These are phyloP conservation scores for Astragalus glycyphyllos DNA, from an alignment of 306 rosid species.

Conservation along the genomic window DNA sequence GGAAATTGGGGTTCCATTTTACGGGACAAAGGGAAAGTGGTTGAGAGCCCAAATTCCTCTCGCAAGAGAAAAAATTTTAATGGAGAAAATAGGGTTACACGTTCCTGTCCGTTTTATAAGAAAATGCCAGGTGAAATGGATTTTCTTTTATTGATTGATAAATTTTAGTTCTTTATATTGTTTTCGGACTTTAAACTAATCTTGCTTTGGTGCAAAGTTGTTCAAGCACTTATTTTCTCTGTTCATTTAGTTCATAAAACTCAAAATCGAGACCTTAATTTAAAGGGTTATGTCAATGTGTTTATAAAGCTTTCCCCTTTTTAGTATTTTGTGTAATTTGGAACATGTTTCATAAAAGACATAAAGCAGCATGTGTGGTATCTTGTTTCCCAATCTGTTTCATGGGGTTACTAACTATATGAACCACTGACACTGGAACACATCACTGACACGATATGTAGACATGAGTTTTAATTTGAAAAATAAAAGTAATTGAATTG, in stretches of 20 bases:
- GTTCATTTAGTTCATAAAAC: not conserved
- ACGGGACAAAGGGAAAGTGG: constrained; percentile 28
- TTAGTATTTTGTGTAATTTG: not conserved
- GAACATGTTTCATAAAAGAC: not conserved
- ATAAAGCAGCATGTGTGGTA: not conserved
- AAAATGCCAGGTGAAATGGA: constrained; percentile 55
- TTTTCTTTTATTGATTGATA: not conserved
- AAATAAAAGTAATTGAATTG: no score
- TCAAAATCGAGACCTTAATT: not conserved
- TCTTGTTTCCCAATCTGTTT: not conserved
- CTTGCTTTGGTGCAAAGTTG: not conserved
- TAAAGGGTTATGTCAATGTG: not conserved
- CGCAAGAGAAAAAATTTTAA: constrained; percentile 40
- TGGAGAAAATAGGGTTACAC: constrained; percentile 40
- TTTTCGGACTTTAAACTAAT: no score
- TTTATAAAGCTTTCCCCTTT: constrained; percentile 6
- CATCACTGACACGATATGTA: no score
- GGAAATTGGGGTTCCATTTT: constrained; percentile 45
- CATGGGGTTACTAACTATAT: no score
- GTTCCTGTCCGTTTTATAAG: constrained; percentile 60
- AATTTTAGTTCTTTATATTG: not conserved
- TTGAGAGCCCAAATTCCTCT: constrained; percentile 30
- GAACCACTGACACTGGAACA: no score
- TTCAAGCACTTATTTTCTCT: not conserved
- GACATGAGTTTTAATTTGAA: no score